Base-by-base conservation (phyloP, 2,329 filamentous ascomycete species). In the Nakataea oryzae region DNA sequence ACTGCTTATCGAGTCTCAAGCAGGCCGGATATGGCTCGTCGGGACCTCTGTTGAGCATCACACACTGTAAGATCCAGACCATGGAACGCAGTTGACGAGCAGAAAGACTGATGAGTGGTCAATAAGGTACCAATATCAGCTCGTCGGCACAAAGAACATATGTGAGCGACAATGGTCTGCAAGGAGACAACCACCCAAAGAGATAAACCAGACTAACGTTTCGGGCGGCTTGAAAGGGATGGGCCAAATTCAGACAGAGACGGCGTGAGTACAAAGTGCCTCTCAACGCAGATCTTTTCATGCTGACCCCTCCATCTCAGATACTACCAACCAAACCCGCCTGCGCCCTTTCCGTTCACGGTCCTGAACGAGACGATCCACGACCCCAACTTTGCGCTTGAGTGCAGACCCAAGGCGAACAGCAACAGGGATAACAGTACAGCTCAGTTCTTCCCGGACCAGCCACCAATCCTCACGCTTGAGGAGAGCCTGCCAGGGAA, bases 81-180 rank as follows among this genome's bases (percentile, higher is more conserved):
- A n/a, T n/a, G n/a, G n/a, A n/a, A n/a, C n/a, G n/a, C n/a, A n/a
- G n/a, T n/a, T n/a, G n/a, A n/a, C n/a, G n/a, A n/a, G n/a, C n/a
- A n/a, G n/a, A n/a, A n/a, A n/a, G n/a, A n/a, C n/a, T n/a, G n/a
- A n/a, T n/a, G n/a, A n/a, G n/a, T n/a, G n/a, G n/a, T n/a, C n/a
- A n/a, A n/a, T n/a, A 1, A 73, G 88, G n/a, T 88, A 87, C 70
- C 85, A 90, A 70, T 90, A 90, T 71, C 84, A 89, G 67, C 75
- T 90, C 60, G 74, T 77, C 66, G 76, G 79, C 59, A 85, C 87
- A 5, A 76, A 78, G 57, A 81, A 89, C 68, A 73, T 89, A 61
- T 50, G 41, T n/a, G n/a, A n/a, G n/a, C n/a, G n/a, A n/a, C n/a
- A n/a, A n/a, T n/a, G n/a, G n/a, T n/a, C n/a, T n/a, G n/a, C n/a